A percentile compares a stretch with the other conserved stretches of the same genome.
Evolutionary conservation across 2,329 filamentous ascomycete genomes (phyloP).

Genomic region (Penicillium vulpinum): DNA sequence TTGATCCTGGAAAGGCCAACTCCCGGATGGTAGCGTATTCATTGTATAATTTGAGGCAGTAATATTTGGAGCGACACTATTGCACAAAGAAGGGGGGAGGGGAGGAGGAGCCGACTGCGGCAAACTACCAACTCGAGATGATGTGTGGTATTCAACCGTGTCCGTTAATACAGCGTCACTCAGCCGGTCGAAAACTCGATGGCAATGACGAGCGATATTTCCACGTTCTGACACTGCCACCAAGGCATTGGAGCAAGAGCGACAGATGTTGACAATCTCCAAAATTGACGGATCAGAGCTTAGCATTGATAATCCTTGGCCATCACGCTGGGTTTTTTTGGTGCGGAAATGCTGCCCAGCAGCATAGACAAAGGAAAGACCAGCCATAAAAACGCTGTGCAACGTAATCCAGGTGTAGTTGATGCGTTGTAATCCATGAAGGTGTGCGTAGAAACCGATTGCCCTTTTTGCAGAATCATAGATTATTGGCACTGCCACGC

Average conservation of each 20-base stretch:
- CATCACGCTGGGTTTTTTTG: too few species aligned
- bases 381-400: constrained; percentile 52
- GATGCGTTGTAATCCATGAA: constrained; percentile 49
- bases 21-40: too few species aligned
- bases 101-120: too few species aligned
- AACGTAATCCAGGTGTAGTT: constrained; percentile 53
- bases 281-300: too few species aligned
- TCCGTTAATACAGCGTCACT: constrained; percentile 47
- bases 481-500: too few species aligned
- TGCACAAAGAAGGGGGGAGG: too few species aligned
- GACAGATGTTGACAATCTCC: constrained; percentile 36
- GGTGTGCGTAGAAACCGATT: constrained; percentile 13
- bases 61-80: too few species aligned
- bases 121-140: constrained; percentile 13
- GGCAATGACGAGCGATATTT: constrained; percentile 43
- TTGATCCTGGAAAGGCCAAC: too few species aligned
- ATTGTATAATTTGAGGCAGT: too few species aligned
- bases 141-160: constrained; percentile 35
- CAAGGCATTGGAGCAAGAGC: constrained; percentile 48
- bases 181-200: constrained; percentile 47
- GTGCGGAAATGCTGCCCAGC: constrained; percentile 40
- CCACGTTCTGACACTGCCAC: constrained; percentile 49
- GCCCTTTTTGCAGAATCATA: too few species aligned
- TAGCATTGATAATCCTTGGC: too few species aligned
- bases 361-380: constrained; percentile 47